A percentile compares a stretch with the other conserved stretches of the same genome.
Conservation (phyloP, 2,329 filamentous ascomycete species). For the Talaromyces sp. region DNA sequence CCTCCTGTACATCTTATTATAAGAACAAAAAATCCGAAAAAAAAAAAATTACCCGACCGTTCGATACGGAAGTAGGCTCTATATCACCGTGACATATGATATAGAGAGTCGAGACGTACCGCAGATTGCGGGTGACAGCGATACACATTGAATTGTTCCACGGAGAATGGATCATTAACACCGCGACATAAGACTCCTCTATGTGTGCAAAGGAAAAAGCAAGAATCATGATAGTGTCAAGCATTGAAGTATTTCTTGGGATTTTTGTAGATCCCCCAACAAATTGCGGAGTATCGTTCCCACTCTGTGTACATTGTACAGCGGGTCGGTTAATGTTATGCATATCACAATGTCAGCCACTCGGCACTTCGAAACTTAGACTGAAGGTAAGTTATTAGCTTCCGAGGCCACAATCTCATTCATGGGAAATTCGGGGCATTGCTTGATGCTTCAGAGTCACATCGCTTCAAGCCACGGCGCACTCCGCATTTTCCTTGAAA, state of each 20-base stretch:
- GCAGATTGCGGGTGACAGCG: neutral
- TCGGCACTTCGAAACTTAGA: neutral
- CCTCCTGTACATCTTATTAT: neutral
- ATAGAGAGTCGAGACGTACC: neutral
- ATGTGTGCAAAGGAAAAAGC: neutral
- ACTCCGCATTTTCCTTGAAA: neutral
- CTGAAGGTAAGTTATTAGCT: neutral
- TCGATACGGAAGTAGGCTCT: neutral
- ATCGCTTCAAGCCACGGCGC: neutral
- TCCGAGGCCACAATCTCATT: neutral
- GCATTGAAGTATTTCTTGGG: neutral
- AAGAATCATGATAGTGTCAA: neutral
- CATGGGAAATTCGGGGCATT: constrained; percentile 6
- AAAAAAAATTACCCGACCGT: neutral
- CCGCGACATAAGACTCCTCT: neutral
- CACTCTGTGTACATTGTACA: neutral
- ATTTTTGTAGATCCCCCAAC: no score
- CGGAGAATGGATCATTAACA: neutral
- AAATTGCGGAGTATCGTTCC: constrained; percentile 8
- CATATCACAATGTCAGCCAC: neutral
- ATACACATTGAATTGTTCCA: neutral
- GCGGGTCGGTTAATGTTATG: neutral
- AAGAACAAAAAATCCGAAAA: neutral
- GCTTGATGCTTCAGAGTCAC: neutral
- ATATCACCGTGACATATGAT: neutral